A percentile compares a stretch with the other conserved stretches of the same genome.
phyloP scores from a whole-genome alignment of 2,329 filamentous ascomycete genomes.

The Dactylellina cionopaga region DNA sequence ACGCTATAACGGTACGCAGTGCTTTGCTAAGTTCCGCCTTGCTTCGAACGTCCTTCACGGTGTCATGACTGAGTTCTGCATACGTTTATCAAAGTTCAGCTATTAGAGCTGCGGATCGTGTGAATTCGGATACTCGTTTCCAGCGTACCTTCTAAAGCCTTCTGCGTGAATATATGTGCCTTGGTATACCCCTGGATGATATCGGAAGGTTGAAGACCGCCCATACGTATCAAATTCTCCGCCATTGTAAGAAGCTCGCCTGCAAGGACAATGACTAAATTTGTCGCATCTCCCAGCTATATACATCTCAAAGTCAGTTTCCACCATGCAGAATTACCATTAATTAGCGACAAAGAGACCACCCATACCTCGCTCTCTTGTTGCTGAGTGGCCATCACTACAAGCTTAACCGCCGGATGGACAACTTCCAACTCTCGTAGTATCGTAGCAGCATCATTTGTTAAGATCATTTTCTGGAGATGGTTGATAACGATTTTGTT shows the following conservation, averaged over 20 bases:
- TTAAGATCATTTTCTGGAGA: slow-evolving; percentile 98
- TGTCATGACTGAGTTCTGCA: slow-evolving; percentile 84
- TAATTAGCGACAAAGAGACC: background rate
- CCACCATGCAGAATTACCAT: background rate
- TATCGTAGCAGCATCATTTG: slow-evolving; percentile 96
- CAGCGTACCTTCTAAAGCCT: slow-evolving; percentile 75
- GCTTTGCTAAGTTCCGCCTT: slow-evolving; percentile 91
- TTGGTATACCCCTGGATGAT: slow-evolving; percentile 96
- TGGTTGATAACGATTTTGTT: slow-evolving; percentile 99
- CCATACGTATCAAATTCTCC: slow-evolving; percentile 94
- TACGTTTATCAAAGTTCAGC: background rate
- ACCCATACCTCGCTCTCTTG: slow-evolving; percentile 79
- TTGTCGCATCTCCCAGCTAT: slow-evolving; percentile 94
- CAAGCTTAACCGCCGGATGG: slow-evolving; percentile 93
- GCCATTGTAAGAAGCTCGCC: slow-evolving; percentile 97
- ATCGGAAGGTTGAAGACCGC: slow-evolving; percentile 90
- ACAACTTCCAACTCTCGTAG: slow-evolving; percentile 97
- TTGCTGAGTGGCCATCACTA: slow-evolving; percentile 99
- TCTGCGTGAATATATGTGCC: slow-evolving; percentile 86
- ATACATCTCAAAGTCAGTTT: background rate
- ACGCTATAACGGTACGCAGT: slow-evolving; percentile 91
- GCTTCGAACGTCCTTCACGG: slow-evolving; percentile 83
- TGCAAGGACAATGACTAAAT: slow-evolving; percentile 93
- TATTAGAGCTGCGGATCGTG: background rate
- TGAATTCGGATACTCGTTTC: slow-evolving; percentile 6